phyloP scores from a whole-genome alignment of 2,329 filamentous ascomycete genomes.

The Phyllosticta capitalensis region DNA sequence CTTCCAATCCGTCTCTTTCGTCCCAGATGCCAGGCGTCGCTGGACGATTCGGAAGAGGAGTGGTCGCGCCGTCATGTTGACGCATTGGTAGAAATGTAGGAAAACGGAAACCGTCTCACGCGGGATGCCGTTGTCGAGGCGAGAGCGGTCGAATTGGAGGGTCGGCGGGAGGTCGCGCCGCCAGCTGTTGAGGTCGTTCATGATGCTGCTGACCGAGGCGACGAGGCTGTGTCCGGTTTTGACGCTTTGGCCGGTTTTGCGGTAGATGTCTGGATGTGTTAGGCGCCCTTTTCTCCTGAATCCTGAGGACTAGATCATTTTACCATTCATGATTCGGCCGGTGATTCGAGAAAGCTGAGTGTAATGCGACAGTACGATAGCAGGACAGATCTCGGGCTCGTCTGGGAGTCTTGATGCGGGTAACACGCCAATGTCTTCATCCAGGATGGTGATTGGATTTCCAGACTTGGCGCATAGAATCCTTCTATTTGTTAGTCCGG shows the following conservation, averaged over 20 bases:
- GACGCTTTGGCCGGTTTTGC: constrained; percentile 28
- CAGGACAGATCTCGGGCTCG: constrained; percentile 36
- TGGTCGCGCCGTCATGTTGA: constrained; percentile 48
- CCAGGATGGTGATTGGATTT: constrained; percentile 45
- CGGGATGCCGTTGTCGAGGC: constrained; percentile 32
- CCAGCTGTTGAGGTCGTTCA: constrained; percentile 42
- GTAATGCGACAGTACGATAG: constrained; percentile 42
- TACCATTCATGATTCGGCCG: constrained; percentile 35
- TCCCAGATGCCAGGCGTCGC: constrained; percentile 32
- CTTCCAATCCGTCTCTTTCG: constrained; percentile 34
- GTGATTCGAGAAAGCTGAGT: constrained; percentile 45
- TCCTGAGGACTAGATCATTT: too few species aligned
- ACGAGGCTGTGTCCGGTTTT: constrained; percentile 41
- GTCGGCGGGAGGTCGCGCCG: constrained; percentile 38
- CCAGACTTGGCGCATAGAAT: constrained; percentile 46
- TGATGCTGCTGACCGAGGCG: constrained; percentile 42
- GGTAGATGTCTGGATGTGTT: constrained; percentile 36
- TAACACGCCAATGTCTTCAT: constrained; percentile 43
- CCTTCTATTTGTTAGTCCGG: constrained; percentile 12
- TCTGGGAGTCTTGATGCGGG: constrained; percentile 27
- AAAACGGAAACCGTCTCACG: constrained; percentile 45
- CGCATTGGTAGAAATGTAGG: constrained; percentile 48
- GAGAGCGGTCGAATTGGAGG: constrained; percentile 40
- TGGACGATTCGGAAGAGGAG: constrained; percentile 46
- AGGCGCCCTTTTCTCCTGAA: neutral